Evolutionary conservation across 305 asterid species (phyloP).

Genomic region (Withania somnifera): DNA sequence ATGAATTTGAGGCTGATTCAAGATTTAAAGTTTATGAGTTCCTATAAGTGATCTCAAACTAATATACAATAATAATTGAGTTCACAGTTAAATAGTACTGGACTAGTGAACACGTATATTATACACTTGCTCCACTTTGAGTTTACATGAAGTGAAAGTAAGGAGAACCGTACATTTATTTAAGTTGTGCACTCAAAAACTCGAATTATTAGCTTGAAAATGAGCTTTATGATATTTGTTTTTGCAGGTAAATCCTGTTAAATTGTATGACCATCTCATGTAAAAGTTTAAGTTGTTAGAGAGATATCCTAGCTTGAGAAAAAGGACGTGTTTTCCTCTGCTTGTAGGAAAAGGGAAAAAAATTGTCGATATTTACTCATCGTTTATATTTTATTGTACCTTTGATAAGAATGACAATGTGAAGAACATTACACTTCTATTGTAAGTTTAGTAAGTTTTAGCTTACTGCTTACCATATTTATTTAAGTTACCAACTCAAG

Average conservation of each 20-base stretch:
- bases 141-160: background rate
- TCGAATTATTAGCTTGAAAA: no score
- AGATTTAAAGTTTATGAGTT: no score
- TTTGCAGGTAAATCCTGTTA: background rate
- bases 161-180: background rate
- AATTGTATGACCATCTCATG: background rate
- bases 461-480: background rate
- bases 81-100: no score
- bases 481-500: background rate
- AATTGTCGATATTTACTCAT: background rate
- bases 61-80: no score
- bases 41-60: no score
- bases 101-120: no score
- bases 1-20: no score
- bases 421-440: background rate
- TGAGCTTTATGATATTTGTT: no score
- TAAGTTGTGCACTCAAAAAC: no score
- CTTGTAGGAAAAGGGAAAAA: background rate
- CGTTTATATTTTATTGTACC: background rate
- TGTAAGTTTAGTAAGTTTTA: background rate
- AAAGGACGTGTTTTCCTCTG: background rate
- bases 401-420: background rate
- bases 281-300: background rate
- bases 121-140: no score
- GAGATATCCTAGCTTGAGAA: background rate